phyloP scores from a whole-genome alignment of 805 yeast species.

The Barnettozyma salicaria region DNA sequence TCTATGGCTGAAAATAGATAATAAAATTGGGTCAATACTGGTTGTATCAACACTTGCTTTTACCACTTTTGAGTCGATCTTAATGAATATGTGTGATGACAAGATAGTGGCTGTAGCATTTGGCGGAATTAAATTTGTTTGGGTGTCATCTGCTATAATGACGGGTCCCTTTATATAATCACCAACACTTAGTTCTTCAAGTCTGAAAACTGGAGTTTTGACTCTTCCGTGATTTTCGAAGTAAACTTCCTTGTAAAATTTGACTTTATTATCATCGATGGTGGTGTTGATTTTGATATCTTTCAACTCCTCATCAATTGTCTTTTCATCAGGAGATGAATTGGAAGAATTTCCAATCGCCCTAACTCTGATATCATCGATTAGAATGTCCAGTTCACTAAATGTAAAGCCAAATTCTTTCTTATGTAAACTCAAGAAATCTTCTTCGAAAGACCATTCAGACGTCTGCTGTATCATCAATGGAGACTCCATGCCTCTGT shows the following conservation, averaged over 20 bases:
- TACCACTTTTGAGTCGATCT: constrained; percentile 16
- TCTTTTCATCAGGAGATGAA: constrained; percentile 28
- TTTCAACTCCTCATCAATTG: constrained; percentile 48
- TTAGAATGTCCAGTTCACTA: constrained; percentile 49
- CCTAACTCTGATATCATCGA: constrained; percentile 71
- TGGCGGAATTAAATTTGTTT: constrained; percentile 71
- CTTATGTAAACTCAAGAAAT: constrained; percentile 51
- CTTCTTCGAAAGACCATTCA: constrained; percentile 32
- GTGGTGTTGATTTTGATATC: constrained; percentile 27
- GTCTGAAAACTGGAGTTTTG: constrained; percentile 48
- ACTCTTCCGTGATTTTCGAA: constrained; percentile 44
- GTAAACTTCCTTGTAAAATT: constrained; percentile 42
- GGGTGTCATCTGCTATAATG: constrained; percentile 72
- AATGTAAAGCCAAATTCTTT: constrained; percentile 71
- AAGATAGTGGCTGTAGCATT: constrained; percentile 48
- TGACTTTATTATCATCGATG: constrained; percentile 21
- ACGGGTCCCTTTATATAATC: constrained; percentile 61
- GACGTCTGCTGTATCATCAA: constrained; percentile 50
- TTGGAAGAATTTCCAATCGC: constrained; percentile 54
- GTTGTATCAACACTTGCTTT: constrained; percentile 27
- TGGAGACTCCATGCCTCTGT: constrained; percentile 85
- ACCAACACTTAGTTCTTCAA: constrained; percentile 52
- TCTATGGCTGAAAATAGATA: constrained; percentile 76
- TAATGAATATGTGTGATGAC: constrained; percentile 56
- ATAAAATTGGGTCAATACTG: constrained; percentile 57